phyloP scores from a whole-genome alignment of 139 green algal genomes.

The Yamagishiella unicocca region DNA sequence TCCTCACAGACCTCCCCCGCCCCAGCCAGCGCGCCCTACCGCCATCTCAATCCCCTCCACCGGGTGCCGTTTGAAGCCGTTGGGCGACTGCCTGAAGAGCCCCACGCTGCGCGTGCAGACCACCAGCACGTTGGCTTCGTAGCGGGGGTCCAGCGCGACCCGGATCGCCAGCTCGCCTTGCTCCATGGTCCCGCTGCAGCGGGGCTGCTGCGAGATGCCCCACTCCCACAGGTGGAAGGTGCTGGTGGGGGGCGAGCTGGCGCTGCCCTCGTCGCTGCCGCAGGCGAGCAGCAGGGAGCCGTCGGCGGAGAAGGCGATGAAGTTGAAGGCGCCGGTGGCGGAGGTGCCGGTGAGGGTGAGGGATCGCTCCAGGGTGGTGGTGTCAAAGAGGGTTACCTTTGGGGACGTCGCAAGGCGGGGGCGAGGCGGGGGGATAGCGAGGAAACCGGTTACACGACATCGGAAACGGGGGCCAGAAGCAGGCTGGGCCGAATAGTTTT shows the following conservation, averaged over 20 bases:
- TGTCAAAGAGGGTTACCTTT: slow-evolving; percentile 52
- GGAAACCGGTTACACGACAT: too few species aligned
- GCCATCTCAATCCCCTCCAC: slow-evolving; percentile 43
- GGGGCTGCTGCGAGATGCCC: not conserved
- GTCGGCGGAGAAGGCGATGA: slow-evolving; percentile 32
- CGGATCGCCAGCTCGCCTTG: slow-evolving; percentile 2
- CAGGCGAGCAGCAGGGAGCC: slow-evolving; percentile 33
- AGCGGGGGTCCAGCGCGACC: slow-evolving; percentile 48
- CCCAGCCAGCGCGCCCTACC: slow-evolving; percentile 7
- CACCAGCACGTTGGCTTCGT: slow-evolving; percentile 47
- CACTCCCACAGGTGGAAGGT: slow-evolving; percentile 60
- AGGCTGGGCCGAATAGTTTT: too few species aligned
- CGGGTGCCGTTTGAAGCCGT: slow-evolving; percentile 44
- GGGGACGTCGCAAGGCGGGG: too few species aligned
- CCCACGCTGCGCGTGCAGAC: not conserved
- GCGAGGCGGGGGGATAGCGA: too few species aligned
- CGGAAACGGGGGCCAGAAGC: too few species aligned
- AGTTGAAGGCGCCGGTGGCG: not conserved
- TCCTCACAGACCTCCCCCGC: not conserved
- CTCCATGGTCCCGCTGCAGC: slow-evolving; percentile 27
- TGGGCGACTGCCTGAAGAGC: slow-evolving; percentile 33
- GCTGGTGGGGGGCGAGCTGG: not conserved
- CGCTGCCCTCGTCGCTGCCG: slow-evolving; percentile 1
- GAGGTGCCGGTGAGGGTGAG: slow-evolving; percentile 1
- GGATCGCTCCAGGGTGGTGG: slow-evolving; percentile 41